Base-by-base conservation (phyloP, 345 rosid genomes). In the Microthlaspi erraticum region DNA sequence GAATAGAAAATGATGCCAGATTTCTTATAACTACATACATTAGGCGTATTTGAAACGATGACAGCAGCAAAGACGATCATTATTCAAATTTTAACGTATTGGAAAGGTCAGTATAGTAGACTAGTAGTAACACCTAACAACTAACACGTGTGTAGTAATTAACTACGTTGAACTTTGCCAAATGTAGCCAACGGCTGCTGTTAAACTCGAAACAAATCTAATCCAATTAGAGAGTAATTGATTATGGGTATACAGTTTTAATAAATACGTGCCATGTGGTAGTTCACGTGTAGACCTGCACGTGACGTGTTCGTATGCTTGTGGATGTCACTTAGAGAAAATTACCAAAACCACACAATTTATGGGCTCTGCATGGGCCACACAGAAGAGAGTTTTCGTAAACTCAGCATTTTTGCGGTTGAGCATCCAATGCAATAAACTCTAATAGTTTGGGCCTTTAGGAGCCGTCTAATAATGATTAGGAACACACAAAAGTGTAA, bases 181-280 rank as follows among this genome's bases (percentile, higher is more conserved):
- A 45, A 31, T 32, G 9, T 7, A 63, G 56, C 42, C 4, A 62
- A 63, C 55, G 34, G 44, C 17, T 46, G 12, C 19, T 5, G 34
- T 54, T 52, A 17, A 41, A 16, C 32, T 31, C 7, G 5, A 17
- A 41, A 13, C 51, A 8, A 42, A 43, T 18, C 32, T 55, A 18
- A 67, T 41, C 19, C 19, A n/a, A 12, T n/a, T n/a, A 53, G 2
- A 7, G n/a, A 67, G 10, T 39, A 1, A 14, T 64, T 8, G 5
- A 63, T 18, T 48, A 50, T 50, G 23, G 5, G 29, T 26, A 64
- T 64, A 16, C 14, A 39, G 29, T 26, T 26, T 13, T 23, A 10
- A 29, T 39, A 55, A 29, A 19, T 68, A 33, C 64, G 49, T 46
- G 53, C 39, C 70, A 72, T 53, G 76, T 71, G 70, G 67, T 70